Evolutionary conservation across 2,329 filamentous ascomycete genomes (phyloP).

Genomic region (Seiridium unicorne): DNA sequence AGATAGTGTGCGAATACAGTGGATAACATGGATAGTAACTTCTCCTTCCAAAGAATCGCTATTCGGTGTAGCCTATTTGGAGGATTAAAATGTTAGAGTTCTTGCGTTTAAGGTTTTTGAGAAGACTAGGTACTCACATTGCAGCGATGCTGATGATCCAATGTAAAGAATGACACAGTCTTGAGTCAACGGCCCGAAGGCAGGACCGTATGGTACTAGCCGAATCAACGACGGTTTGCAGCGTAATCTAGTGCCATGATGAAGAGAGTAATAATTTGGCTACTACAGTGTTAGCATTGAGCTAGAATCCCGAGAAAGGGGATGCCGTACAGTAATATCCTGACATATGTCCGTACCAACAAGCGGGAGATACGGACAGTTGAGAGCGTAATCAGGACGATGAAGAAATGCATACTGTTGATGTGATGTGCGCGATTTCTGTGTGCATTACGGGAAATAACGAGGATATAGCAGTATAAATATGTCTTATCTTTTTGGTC

Average conservation of each 20-base stretch:
- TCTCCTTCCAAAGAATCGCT: no score
- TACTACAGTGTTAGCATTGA: neutral
- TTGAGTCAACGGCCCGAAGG: no score
- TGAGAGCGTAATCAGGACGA: neutral
- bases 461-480: neutral
- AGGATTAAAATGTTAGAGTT: no score
- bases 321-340: neutral
- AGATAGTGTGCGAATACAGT: no score
- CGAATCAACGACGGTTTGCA: neutral
- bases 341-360: neutral
- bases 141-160: no score
- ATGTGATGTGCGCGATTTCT: neutral
- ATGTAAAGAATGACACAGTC: no score
- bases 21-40: no score
- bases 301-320: neutral
- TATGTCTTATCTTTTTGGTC: neutral
- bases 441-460: neutral
- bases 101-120: no score
- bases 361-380: neutral
- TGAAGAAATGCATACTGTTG: neutral
- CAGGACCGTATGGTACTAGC: neutral
- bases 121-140: no score
- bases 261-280: neutral
- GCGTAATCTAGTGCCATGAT: neutral
- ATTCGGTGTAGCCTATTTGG: no score